Conservation (phyloP, 75 land plant genomes). For the Adiantum capillusveneris region DNA sequence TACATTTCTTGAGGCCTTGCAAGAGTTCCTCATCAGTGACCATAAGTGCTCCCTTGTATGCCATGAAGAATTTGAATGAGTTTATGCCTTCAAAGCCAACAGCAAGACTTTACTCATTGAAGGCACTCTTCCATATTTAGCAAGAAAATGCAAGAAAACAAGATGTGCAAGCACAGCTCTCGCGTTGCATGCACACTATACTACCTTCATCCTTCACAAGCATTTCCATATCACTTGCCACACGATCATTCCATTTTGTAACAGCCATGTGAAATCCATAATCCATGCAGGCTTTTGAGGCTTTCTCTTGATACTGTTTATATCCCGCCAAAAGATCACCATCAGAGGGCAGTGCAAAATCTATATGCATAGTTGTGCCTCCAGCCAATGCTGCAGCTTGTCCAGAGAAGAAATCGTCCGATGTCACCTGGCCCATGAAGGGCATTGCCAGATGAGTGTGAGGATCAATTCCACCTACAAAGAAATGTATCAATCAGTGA, state of each 20-base stretch:
- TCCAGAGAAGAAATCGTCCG: slow-evolving; percentile 90
- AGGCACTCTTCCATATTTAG: too few species aligned
- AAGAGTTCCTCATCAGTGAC: slow-evolving; percentile 75
- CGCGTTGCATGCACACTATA: slow-evolving; percentile 3
- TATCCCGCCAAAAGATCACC: slow-evolving; percentile 71
- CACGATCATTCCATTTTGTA: slow-evolving; percentile 83
- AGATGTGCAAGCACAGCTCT: too few species aligned
- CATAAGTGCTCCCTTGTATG: slow-evolving; percentile 93
- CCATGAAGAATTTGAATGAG: slow-evolving; percentile 97
- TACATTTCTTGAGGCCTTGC: slow-evolving; percentile 84
- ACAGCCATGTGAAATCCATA: slow-evolving; percentile 98
- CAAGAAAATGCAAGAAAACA: too few species aligned
- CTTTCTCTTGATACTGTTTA: slow-evolving; percentile 62
- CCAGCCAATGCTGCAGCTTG: slow-evolving; percentile 96
- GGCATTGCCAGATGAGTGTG: slow-evolving; percentile 90
- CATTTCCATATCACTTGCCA: slow-evolving; percentile 83
- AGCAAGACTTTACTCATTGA: too few species aligned
- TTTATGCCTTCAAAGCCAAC: slow-evolving; percentile 76
- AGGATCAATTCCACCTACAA: slow-evolving; percentile 94
- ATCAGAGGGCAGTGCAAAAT: slow-evolving; percentile 87
- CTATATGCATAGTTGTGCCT: slow-evolving; percentile 98
- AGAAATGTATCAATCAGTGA: too few species aligned
- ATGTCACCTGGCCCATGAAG: slow-evolving; percentile 73
- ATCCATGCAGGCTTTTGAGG: slow-evolving; percentile 84
- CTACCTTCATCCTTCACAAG: slow-evolving; percentile 90